Conservation (phyloP, 768 basidiomycete species). For the Dentipellis fragilis region DNA sequence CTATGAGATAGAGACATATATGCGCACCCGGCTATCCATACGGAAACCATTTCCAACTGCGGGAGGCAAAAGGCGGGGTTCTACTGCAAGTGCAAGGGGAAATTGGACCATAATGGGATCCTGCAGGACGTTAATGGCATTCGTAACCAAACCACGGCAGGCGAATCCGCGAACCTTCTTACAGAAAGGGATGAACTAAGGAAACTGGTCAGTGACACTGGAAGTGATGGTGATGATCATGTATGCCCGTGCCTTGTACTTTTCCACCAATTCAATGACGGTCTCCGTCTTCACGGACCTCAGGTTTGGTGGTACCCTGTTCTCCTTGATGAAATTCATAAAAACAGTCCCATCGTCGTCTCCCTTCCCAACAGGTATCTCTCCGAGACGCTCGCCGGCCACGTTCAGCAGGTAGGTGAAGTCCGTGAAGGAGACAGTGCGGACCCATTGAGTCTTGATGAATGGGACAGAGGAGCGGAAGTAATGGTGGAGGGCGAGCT, state of each 20-base stretch:
- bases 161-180: slow-evolving; percentile 36
- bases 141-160: not conserved
- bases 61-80: slow-evolving; percentile 62
- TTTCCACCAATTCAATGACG: slow-evolving; percentile 56
- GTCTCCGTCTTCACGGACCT: slow-evolving; percentile 55
- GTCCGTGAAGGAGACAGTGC: slow-evolving; percentile 47
- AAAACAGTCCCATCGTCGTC: slow-evolving; percentile 71
- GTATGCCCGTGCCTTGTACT: slow-evolving; percentile 45
- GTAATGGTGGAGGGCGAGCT: slow-evolving; percentile 71
- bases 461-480: slow-evolving; percentile 66
- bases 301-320: slow-evolving; percentile 47
- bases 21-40: slow-evolving; percentile 64
- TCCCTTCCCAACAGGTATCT: slow-evolving; percentile 60
- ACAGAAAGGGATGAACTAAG: slow-evolving; percentile 71
- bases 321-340: slow-evolving; percentile 57
- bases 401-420: slow-evolving; percentile 57
- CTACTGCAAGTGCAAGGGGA: slow-evolving; percentile 67
- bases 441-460: slow-evolving; percentile 67
- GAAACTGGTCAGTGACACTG: not conserved
- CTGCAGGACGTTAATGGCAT: slow-evolving; percentile 23
- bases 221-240: too few relatives aligned
- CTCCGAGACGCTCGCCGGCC: slow-evolving; percentile 47
- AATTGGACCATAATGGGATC: slow-evolving; percentile 74
- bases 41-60: slow-evolving; percentile 66
- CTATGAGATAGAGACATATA: not conserved